Conservation (phyloP, 139 green algal species). For the Edaphochlamys debaryana region DNA sequence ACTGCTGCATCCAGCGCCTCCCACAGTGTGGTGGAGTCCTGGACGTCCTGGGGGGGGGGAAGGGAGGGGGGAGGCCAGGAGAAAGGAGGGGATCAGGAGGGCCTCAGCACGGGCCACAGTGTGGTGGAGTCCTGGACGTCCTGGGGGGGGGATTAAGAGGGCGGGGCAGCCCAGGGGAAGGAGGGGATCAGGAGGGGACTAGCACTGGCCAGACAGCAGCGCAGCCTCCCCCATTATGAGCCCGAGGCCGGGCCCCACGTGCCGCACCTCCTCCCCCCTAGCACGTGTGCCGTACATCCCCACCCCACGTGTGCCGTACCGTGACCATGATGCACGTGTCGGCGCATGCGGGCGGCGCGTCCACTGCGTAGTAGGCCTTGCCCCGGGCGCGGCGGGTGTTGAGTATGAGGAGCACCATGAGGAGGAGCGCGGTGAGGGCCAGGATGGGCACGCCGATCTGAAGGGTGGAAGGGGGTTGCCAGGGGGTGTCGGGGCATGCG, state of each 20-base stretch:
- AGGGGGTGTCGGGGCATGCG: not conserved
- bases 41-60: conserved; percentile 12
- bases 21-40: conserved; percentile 23
- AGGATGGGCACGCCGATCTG: conserved; percentile 27
- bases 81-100: too few relatives aligned
- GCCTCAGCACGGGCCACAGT: conserved; percentile 19
- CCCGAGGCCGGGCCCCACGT: too few relatives aligned
- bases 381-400: conserved; percentile 11
- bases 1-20: conserved; percentile 8
- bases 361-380: conserved; percentile 13
- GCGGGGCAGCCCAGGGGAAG: too few relatives aligned
- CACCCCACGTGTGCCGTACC: not conserved
- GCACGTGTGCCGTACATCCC: too few relatives aligned
- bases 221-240: too few relatives aligned
- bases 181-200: too few relatives aligned
- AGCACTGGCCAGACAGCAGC: conserved; percentile 7
- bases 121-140: conserved; percentile 28
- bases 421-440: not conserved
- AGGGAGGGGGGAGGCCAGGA: too few relatives aligned
- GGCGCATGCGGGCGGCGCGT: conserved; percentile 15
- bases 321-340: conserved; percentile 23
- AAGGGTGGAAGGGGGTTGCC: not conserved
- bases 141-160: not conserved
- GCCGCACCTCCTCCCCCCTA: too few relatives aligned
- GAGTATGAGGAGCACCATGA: not conserved